Base-by-base conservation (phyloP, 805 yeast species). In the Metschnikowia peoriensis region DNA sequence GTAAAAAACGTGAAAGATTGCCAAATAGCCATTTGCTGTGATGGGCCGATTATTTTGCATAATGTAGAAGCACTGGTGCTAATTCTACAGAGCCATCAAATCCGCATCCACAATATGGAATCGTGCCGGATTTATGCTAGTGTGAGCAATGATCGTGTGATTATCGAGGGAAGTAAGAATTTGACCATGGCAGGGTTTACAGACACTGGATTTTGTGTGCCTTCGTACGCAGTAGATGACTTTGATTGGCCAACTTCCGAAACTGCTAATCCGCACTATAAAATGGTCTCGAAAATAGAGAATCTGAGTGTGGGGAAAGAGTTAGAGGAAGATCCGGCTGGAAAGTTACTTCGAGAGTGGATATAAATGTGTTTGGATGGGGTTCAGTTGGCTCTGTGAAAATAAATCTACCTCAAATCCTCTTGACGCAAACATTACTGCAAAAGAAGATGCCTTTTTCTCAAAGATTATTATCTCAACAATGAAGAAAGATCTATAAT, bases 11-110 rank as follows among this genome's bases (percentile, higher is more conserved):
- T 61, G 4, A 14, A 7, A 3, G 29, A 59, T 27, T 57, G 61
- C 7, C 32, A 63, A 1, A 35, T 70, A 15, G 32, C 42, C 4
- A 32, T 72, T 1, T 39, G 50, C 2, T 59, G 65, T 41, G 52
- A 56, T 1, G 77, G 77, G 14, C 72, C 77, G 4, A 59, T 72
- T 1, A 65, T 65, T 46, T 47, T 68, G 10, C 68, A 57, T 15
- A 45, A 49, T 10, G 46, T 49, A 14, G 44, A 39, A 35, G 38
- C 52, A n/a, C 52, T 51, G 51, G 45, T 54, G 16, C 50, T 60
- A 38, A 27, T 59, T 16, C 41, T 55, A 5, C 32, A 49, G 16
- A 48, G 64, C 47, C 62, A 57, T 46, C 64, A 60, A 47, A 51
- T 59, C 49, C 59, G 64, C 10, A 46, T 60, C 44, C 62, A 60